Base-by-base conservation (phyloP, 768 basidiomycete genomes). In the Hortiboletus campestris region DNA sequence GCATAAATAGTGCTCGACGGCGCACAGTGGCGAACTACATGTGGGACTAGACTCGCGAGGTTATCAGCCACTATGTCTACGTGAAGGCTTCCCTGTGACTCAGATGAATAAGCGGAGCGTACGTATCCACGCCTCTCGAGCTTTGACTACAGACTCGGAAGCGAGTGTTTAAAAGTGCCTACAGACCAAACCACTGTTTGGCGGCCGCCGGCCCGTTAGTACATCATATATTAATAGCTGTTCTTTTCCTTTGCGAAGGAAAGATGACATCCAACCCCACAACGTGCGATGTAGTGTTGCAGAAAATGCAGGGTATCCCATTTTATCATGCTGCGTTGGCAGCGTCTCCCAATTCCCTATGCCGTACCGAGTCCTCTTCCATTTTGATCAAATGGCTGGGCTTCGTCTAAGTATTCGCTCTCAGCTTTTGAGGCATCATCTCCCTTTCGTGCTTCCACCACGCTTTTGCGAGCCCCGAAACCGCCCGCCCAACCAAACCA, bases 401-500 rank as follows among this genome's bases (percentile, higher is more conserved):
- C 31, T 13, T 61, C 55, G 7, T 52, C 57, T 13, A 25, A n/a
- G n/a, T n/a, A n/a, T n/a, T 35, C 13, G 38, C 36, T 38, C 38
- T 25, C 46, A 12, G 10, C 13, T 14, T 5, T 17, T 20, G 43
- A 41, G 4, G 5, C 28, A 25, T 41, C 38, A 10, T 45, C 45
- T 19, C 22, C 50, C 16, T 40, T 25, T 42, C 51, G 35, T 46
- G 55, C 55, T 47, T 58, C 62, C 16, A 78, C 66, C n/a, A 76
- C 72, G 6, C 63, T 66, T 57, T 73, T 80, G 38, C 77, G 69
- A 17, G 76, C 68, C 63, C 76, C 75, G 25, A 77, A 60, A 6
- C 85, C 84, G 9, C 84, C 85, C 58, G 81, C 77, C 66, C 80
- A 87, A 8, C 87, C 85, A 63, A 86, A 74, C 85, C 86, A 87